These are phyloP conservation scores for Macrolepiota dolichaula DNA, from an alignment of 768 basidiomycete species.

Conservation along the genomic window DNA sequence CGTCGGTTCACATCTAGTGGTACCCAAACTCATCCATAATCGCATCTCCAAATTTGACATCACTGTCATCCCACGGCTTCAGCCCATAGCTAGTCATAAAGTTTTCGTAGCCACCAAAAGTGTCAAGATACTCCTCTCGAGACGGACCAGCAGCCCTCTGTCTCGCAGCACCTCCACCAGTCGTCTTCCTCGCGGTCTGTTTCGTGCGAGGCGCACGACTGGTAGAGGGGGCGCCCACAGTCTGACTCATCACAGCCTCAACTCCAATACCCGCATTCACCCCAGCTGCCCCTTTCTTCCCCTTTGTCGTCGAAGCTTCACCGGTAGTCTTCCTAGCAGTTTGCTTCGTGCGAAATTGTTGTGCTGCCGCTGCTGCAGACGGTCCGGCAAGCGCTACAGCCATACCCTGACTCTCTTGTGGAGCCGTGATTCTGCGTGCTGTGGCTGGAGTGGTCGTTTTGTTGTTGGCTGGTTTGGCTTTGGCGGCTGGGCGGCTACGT, in stretches of 20 bases:
- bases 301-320: neutral
- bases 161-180: neutral
- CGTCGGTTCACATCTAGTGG: neutral
- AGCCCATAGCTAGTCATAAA: neutral
- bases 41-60: neutral
- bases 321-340: slow-evolving; percentile 2
- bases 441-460: no score
- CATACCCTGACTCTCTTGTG: no score
- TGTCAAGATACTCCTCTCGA: neutral
- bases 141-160: neutral
- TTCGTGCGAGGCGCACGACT: neutral
- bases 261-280: neutral
- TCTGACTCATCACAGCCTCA: neutral
- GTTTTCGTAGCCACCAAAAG: neutral
- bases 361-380: neutral
- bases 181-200: neutral
- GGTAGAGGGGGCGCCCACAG: neutral
- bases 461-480: no score
- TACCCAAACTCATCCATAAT: neutral
- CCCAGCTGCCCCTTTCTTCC: neutral
- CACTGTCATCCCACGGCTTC: neutral
- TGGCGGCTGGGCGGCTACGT: no score
- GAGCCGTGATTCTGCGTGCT: no score
- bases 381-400: neutral
- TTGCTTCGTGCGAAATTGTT: neutral